Evolutionary conservation across 345 rosid genomes (phyloP).

Genomic region (Pistacia atlantica): DNA sequence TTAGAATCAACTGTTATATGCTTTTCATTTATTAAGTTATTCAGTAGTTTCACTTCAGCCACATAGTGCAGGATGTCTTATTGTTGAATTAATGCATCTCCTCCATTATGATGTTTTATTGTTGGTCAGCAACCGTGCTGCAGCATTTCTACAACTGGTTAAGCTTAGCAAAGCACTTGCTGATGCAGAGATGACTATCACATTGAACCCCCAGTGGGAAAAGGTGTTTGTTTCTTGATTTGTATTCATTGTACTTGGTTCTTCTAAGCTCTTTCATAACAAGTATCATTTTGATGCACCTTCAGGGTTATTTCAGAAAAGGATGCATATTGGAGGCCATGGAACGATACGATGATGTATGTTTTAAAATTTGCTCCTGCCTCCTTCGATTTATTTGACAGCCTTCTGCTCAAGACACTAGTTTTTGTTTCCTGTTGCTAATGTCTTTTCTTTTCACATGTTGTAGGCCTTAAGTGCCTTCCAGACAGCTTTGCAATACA

Average conservation of each 20-base stretch:
- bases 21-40: background rate
- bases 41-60: background rate
- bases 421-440: slow-evolving; percentile 4
- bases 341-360: slow-evolving; percentile 90
- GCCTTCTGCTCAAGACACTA: background rate
- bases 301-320: slow-evolving; percentile 93
- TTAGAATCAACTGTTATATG: background rate
- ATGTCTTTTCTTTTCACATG: slow-evolving; percentile 6
- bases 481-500: slow-evolving; percentile 67
- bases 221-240: slow-evolving; percentile 47
- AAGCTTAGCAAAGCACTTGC: slow-evolving; percentile 92
- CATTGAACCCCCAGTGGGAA: slow-evolving; percentile 89
- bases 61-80: background rate
- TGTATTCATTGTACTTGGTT: background rate
- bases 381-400: background rate
- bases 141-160: slow-evolving; percentile 84
- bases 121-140: slow-evolving; percentile 86
- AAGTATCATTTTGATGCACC: slow-evolving; percentile 19
- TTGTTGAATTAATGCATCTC: background rate
- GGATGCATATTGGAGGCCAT: slow-evolving; percentile 95
- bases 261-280: slow-evolving; percentile 1
- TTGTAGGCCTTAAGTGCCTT: slow-evolving; percentile 79
- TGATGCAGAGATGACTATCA: slow-evolving; percentile 88
- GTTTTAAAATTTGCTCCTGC: slow-evolving; percentile 12
- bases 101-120: slow-evolving; percentile 11